phyloP scores from a whole-genome alignment of 495 filamentous ascomycete genomes.

The Aspergillus haitiensis region DNA sequence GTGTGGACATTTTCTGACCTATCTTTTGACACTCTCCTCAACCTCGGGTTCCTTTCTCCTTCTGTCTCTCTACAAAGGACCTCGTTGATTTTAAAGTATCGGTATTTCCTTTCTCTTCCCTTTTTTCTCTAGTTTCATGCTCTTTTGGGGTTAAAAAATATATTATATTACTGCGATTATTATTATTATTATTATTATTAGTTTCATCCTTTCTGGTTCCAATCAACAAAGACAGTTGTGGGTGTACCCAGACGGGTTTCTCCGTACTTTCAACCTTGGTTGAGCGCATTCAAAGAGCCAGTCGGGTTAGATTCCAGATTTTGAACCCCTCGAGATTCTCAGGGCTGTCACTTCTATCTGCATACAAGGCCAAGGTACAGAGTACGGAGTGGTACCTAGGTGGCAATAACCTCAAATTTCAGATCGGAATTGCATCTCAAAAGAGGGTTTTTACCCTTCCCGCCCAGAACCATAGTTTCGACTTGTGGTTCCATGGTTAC shows the following conservation, averaged over 20 bases:
- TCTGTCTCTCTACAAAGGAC: not conserved
- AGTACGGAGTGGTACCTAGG: conserved; percentile 1
- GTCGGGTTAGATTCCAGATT: not conserved
- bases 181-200: too few relatives aligned
- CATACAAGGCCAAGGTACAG: too few relatives aligned
- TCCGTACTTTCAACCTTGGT: not conserved
- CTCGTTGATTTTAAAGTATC: not conserved
- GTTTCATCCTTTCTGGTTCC: too few relatives aligned
- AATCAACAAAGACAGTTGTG: too few relatives aligned
- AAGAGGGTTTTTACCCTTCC: not conserved
- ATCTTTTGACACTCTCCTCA: not conserved
- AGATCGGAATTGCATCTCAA: conserved; percentile 4
- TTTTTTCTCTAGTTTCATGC: not conserved
- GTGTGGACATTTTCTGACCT: conserved; percentile 3
- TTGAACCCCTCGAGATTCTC: not conserved
- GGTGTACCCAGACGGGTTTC: too few relatives aligned
- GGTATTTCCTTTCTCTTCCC: not conserved
- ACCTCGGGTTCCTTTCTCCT: not conserved
- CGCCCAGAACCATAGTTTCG: not conserved
- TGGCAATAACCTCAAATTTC: conserved; percentile 8
- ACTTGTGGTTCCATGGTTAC: not conserved
- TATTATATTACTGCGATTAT: too few relatives aligned
- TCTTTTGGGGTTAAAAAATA: not conserved
- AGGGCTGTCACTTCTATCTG: too few relatives aligned
- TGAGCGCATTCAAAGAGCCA: not conserved